phyloP scores from a whole-genome alignment of 2,329 filamentous ascomycete species.

The Hirsutella thompsonii region DNA sequence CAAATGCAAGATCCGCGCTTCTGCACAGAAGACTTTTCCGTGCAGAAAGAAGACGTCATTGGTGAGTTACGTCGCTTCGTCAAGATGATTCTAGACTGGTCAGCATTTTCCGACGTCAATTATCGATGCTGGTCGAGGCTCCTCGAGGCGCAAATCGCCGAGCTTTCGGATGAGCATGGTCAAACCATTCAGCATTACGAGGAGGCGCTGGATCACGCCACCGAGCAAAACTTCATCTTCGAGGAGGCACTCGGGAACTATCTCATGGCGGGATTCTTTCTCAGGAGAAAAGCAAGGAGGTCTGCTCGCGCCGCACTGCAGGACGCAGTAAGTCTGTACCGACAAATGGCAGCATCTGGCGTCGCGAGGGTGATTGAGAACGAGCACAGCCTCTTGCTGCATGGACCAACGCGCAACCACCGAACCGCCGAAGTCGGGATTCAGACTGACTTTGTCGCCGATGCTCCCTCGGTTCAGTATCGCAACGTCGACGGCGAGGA shows the following conservation, averaged over 20 bases:
- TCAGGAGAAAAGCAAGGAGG: conserved; percentile 50
- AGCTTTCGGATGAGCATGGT: conserved; percentile 45
- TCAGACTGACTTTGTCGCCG: conserved; percentile 59
- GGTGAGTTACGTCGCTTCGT: conserved; percentile 40
- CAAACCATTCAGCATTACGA: conserved; percentile 54
- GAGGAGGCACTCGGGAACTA: conserved; percentile 66
- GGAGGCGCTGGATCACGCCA: conserved; percentile 56
- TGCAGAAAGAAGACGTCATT: conserved; percentile 34
- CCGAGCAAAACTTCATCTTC: conserved; percentile 51
- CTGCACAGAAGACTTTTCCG: conserved; percentile 26
- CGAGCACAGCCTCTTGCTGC: conserved; percentile 54
- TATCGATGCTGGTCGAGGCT: conserved; percentile 58
- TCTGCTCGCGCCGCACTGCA: conserved; percentile 57
- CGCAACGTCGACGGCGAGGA: conserved; percentile 32
- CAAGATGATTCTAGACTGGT: conserved; percentile 50
- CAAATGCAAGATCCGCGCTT: conserved; percentile 34
- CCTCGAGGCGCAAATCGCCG: conserved; percentile 55
- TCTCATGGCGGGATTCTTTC: conserved; percentile 58
- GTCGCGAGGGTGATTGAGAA: conserved; percentile 55
- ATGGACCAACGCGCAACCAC: conserved; percentile 44
- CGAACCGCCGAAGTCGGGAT: conserved; percentile 49
- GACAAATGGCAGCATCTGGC: conserved; percentile 55
- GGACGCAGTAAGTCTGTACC: conserved; percentile 55
- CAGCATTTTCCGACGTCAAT: conserved; percentile 53
- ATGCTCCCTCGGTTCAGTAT: conserved; percentile 39